phyloP scores from a whole-genome alignment of 75 land plant species.

The Pinus taeda region DNA sequence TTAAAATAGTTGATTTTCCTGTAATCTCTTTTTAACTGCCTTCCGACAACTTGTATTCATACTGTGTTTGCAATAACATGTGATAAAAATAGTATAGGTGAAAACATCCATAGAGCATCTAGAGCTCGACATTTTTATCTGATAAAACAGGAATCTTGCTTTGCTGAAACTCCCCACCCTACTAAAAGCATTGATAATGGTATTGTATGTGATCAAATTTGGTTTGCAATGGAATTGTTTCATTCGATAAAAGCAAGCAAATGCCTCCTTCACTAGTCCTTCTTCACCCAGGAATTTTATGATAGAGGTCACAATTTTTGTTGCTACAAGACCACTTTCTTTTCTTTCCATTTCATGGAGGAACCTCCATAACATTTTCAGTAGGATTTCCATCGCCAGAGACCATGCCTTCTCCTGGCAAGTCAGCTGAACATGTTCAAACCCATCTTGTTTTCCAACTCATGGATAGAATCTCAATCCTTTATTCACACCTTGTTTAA shows the following conservation, averaged over 20 bases:
- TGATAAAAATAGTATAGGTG: conserved; percentile 64
- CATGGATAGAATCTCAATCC: too few species aligned
- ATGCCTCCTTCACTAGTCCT: conserved; percentile 51
- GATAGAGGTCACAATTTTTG: conserved; percentile 45
- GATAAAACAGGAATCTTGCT: conserved; percentile 56
- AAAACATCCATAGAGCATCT: conserved; percentile 60
- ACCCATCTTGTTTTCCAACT: conserved; percentile 30
- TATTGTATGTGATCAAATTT: too few species aligned
- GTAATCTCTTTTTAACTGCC: conserved; percentile 53
- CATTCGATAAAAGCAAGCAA: too few species aligned
- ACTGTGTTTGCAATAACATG: conserved; percentile 58
- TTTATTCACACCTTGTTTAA: too few species aligned
- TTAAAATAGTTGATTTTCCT: conserved; percentile 63
- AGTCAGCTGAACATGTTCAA: conserved; percentile 38
- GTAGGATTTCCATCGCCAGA: conserved; percentile 33
- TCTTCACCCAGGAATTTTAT: conserved; percentile 61
- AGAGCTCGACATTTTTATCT: too few species aligned
- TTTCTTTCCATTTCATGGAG: too few species aligned
- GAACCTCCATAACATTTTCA: conserved; percentile 40
- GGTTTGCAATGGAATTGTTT: too few species aligned
- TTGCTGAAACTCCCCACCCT: conserved; percentile 45
- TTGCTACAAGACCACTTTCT: conserved; percentile 26
- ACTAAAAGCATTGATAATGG: conserved; percentile 46
- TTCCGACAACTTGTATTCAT: conserved; percentile 55
- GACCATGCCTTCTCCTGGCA: conserved; percentile 58